Conservation (phyloP, 1,284 basidiomycete genomes). For the Cronartium ribicola region DNA sequence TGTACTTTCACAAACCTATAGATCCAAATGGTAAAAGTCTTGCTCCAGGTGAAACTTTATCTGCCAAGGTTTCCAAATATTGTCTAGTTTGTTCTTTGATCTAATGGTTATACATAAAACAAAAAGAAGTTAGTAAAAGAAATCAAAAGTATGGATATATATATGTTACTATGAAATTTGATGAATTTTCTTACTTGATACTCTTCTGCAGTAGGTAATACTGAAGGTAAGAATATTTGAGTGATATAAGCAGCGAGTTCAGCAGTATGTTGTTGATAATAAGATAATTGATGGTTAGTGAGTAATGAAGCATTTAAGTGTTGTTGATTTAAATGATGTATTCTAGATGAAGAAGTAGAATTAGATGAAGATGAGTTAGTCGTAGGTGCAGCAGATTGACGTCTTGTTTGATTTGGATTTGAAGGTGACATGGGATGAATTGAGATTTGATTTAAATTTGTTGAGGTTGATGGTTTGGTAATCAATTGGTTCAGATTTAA, state of each 20-base stretch:
- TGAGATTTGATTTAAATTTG: too few species aligned
- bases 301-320: neutral
- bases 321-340: neutral
- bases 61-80: slow-evolving; percentile 86
- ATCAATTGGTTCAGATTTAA: too few species aligned
- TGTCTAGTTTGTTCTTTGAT: slow-evolving; percentile 93
- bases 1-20: slow-evolving; percentile 53
- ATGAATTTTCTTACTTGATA: slow-evolving; percentile 57
- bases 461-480: too few species aligned
- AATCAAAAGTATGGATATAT: neutral
- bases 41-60: slow-evolving; percentile 86
- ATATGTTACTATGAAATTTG: neutral
- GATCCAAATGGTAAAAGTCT: slow-evolving; percentile 82
- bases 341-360: too few species aligned
- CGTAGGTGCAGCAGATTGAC: too few species aligned
- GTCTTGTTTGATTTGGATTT: too few species aligned
- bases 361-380: too few species aligned
- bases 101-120: neutral
- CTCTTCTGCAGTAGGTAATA: slow-evolving; percentile 81
- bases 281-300: slow-evolving; percentile 35
- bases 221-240: slow-evolving; percentile 66
- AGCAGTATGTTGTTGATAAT: slow-evolving; percentile 39
- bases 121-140: neutral
- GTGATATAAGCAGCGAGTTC: slow-evolving; percentile 42
- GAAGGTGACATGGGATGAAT: too few species aligned